phyloP scores from a whole-genome alignment of 495 filamentous ascomycete species.

The Neurospora cerealis region DNA sequence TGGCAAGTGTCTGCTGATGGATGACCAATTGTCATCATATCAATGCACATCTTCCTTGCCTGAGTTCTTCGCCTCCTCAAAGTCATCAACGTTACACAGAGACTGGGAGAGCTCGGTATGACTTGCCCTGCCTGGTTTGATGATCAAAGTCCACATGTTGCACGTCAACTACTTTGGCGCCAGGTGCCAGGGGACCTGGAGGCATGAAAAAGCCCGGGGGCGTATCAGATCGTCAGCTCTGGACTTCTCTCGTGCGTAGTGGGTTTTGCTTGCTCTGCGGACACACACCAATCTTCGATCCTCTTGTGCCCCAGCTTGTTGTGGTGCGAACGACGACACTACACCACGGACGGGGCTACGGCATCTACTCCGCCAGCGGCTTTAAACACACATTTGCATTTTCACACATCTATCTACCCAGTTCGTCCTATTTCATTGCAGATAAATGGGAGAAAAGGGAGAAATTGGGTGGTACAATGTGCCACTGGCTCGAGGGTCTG shows the following conservation, averaged over 20 bases:
- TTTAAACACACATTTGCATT: no score
- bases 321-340: background rate
- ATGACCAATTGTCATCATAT: no score
- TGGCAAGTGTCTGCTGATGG: no score
- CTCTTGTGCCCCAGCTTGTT: background rate
- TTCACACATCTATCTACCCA: no score
- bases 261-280: background rate
- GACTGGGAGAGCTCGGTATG: background rate
- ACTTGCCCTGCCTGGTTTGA: background rate
- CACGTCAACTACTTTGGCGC: background rate
- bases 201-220: background rate
- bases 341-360: no score
- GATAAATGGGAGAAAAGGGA: background rate
- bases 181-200: no score
- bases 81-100: background rate
- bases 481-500: no score
- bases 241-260: background rate
- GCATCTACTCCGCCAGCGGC: no score
- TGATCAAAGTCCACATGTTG: background rate
- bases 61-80: no score
- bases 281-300: background rate
- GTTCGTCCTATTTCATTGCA: background rate
- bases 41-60: no score
- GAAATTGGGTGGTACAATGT: no score
- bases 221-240: background rate